phyloP scores from a whole-genome alignment of 306 rosid species.

The Sesbania bispinosa region DNA sequence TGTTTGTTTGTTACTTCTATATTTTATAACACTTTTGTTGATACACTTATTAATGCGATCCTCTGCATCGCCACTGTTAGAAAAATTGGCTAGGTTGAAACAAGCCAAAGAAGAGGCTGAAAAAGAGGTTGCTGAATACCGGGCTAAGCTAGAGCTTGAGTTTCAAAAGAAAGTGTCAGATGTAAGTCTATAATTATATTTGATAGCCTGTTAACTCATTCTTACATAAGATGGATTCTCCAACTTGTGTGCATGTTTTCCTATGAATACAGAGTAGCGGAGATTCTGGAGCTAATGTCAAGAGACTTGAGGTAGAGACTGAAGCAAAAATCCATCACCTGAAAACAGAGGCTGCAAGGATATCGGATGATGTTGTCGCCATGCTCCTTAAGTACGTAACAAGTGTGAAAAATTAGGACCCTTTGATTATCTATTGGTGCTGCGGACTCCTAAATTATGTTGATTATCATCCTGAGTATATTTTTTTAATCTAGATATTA shows the following conservation, averaged over 20 bases:
- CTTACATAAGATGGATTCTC: not conserved
- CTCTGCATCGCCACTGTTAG: conserved; percentile 36
- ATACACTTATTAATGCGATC: conserved; percentile 1
- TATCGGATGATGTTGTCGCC: conserved; percentile 63
- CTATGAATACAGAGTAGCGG: conserved; percentile 67
- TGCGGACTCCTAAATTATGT: conserved; percentile 23
- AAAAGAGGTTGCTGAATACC: conserved; percentile 72
- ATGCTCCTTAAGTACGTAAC: conserved; percentile 86
- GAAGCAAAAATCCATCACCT: conserved; percentile 63
- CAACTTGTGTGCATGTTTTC: conserved; percentile 2
- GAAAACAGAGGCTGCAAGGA: conserved; percentile 56
- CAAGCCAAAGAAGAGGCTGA: conserved; percentile 97
- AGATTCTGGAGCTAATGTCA: conserved; percentile 94
- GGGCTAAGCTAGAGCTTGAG: conserved; percentile 73
- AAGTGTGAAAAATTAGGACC: conserved; percentile 58
- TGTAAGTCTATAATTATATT: conserved; percentile 35
- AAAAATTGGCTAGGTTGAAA: conserved; percentile 84
- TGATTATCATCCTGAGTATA: conserved; percentile 20
- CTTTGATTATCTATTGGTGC: conserved; percentile 22
- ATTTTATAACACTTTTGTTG: conserved; percentile 6
- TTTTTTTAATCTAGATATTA: conserved; percentile 28
- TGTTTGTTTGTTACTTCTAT: not conserved
- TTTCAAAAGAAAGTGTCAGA: conserved; percentile 79
- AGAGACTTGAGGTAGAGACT: conserved; percentile 88
- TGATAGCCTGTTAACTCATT: not conserved